phyloP scores from a whole-genome alignment of 1,284 basidiomycete genomes.

The Anthracocystis panici-leucophaei region DNA sequence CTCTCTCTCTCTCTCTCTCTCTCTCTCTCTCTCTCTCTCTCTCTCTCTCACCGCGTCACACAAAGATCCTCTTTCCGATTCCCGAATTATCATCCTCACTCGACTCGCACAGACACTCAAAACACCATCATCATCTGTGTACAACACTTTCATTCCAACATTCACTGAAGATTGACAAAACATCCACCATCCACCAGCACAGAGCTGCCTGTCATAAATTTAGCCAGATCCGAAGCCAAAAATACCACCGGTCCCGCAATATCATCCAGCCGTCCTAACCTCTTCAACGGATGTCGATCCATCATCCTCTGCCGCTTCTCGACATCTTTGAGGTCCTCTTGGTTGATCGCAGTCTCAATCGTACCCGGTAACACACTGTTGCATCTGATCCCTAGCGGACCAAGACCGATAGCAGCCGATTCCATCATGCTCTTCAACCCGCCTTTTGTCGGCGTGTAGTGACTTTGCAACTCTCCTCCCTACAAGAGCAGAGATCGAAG shows the following conservation, averaged over 20 bases:
- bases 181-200: constrained; percentile 82
- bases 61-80: not conserved
- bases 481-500: constrained; percentile 82
- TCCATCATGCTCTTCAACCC: constrained; percentile 85
- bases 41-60: constrained; percentile 10
- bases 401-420: constrained; percentile 81
- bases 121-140: not conserved
- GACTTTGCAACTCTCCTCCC: constrained; percentile 82
- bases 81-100: constrained; percentile 8
- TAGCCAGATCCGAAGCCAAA: constrained; percentile 80
- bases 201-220: constrained; percentile 78
- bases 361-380: constrained; percentile 74
- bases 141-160: not conserved
- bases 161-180: constrained; percentile 81
- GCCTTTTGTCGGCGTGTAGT: constrained; percentile 86
- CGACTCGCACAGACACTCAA: constrained; percentile 1
- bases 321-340: constrained; percentile 78
- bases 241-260: constrained; percentile 83
- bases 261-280: constrained; percentile 77
- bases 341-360: constrained; percentile 81
- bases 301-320: constrained; percentile 78
- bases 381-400: constrained; percentile 80
- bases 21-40: not conserved
- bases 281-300: constrained; percentile 77
- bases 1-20: constrained; percentile 1